A percentile compares a stretch with the other conserved stretches of the same genome.
Conservation (phyloP, 2,329 filamentous ascomycete species). For the Pochonia chlamydosporia region DNA sequence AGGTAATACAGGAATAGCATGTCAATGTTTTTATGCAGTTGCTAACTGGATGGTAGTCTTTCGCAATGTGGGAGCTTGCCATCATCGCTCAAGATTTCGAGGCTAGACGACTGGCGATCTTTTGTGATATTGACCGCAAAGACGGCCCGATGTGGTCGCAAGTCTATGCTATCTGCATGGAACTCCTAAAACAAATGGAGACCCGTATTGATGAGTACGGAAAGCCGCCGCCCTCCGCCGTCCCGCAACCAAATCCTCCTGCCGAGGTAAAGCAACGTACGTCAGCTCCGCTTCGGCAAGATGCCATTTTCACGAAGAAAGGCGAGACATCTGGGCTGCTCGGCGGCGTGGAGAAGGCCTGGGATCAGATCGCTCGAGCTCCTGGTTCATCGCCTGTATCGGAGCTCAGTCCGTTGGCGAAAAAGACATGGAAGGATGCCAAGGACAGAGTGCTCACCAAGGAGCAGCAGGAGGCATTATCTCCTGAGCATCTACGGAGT, state of each 20-base stretch:
- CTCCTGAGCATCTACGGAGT: slow-evolving; percentile 41
- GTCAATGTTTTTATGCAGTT: background rate
- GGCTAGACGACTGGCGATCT: slow-evolving; percentile 74
- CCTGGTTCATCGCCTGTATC: slow-evolving; percentile 44
- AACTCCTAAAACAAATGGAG: slow-evolving; percentile 62
- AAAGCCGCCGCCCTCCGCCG: slow-evolving; percentile 32
- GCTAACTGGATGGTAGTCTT: slow-evolving; percentile 46
- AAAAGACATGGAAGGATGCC: slow-evolving; percentile 41
- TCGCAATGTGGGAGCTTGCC: slow-evolving; percentile 87
- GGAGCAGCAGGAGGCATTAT: slow-evolving; percentile 49
- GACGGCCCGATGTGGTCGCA: slow-evolving; percentile 79
- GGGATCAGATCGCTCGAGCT: slow-evolving; percentile 36
- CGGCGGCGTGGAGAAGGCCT: slow-evolving; percentile 39
- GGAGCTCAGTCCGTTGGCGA: slow-evolving; percentile 44
- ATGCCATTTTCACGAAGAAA: slow-evolving; percentile 38
- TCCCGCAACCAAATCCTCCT: slow-evolving; percentile 21
- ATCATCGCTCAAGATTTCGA: slow-evolving; percentile 71
- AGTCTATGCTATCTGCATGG: slow-evolving; percentile 63
- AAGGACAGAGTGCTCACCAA: slow-evolving; percentile 43
- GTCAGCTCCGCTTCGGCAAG: slow-evolving; percentile 36
- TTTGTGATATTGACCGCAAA: slow-evolving; percentile 77
- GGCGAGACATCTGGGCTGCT: slow-evolving; percentile 31
- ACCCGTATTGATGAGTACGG: slow-evolving; percentile 59
- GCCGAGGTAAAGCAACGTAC: slow-evolving; percentile 28
- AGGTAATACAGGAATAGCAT: slow-evolving; percentile 39